Evolutionary conservation across 75 land plant species (phyloP), one percentile per base, ranked within the genome.

Genomic region (Larix kaempferi): DNA sequence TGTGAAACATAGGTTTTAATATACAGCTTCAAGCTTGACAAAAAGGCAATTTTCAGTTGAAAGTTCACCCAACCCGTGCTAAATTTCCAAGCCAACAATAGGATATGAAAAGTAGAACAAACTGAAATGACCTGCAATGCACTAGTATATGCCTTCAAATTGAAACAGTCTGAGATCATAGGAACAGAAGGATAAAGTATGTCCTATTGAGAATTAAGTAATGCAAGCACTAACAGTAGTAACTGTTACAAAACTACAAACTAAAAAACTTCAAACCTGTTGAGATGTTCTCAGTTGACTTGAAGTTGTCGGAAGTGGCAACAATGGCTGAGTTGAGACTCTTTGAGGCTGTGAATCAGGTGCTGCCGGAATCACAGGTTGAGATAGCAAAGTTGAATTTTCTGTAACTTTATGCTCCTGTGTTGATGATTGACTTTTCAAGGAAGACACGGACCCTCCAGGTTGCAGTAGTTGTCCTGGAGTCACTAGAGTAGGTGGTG

Each of bases 251-350:
- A 19, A 58, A 58, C 60, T 19, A 58, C 54, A 19, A 21, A 58
- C 60, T n/a, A 58, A 2, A 58, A n/a, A 58, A 19, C 3, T 6
- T 58, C 60, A 19, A 58, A 58, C 60, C 60, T 58, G 60, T 58
- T 58, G 60, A 19, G 19, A 58, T 58, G 60, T 17, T n/a, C 22
- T 58, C n/a, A 19, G 60, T 58, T 58, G 60, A 58, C 22, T 58
- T 59, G 88, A 71, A 41, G 81, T 71, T 69, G 49, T 41, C 5
- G 93, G 95, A 52, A 89, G 77, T 61, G 96, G 96, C 66, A 91
- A 71, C 58, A 94, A 76, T 22, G 96, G 96, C 54, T 81, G 84
- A 49, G 54, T 10, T 49, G 54, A 49, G 44, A 37, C 61, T 77
- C 56, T 35, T 37, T 29, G 58, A 26, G 74, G 81, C 72, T 89